Conservation (phyloP, 1,284 basidiomycete genomes). For the Meripilus lineatus region DNA sequence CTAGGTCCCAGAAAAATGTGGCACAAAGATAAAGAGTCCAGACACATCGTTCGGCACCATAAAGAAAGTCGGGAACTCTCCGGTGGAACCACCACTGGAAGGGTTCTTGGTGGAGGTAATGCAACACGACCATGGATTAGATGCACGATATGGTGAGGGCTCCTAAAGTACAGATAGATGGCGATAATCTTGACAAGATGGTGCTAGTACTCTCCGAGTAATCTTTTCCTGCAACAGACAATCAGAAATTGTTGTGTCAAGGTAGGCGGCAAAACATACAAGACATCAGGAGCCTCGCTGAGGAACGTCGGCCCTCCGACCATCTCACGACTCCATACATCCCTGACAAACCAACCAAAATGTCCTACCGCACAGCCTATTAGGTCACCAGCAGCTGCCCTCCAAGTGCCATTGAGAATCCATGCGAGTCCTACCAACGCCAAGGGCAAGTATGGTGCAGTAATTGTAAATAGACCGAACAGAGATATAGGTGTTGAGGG, state of each 20-base stretch:
- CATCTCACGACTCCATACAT: constrained; percentile 95
- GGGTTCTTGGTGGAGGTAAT: too few relatives aligned
- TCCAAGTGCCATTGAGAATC: constrained; percentile 85
- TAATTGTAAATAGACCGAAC: constrained; percentile 92
- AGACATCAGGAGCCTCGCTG: constrained; percentile 68
- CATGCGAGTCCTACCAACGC: constrained; percentile 88
- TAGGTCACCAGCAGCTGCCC: constrained; percentile 80
- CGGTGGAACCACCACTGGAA: too few relatives aligned
- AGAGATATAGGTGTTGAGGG: constrained; percentile 92
- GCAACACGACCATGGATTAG: too few relatives aligned
- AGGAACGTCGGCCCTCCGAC: constrained; percentile 70
- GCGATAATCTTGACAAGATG: too few relatives aligned
- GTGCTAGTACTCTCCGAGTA: constrained; percentile 61
- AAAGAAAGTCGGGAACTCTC: too few relatives aligned
- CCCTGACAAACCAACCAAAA: constrained; percentile 88
- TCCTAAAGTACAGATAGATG: too few relatives aligned
- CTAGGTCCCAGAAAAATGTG: too few relatives aligned
- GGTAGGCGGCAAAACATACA: constrained; percentile 54
- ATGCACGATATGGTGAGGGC: too few relatives aligned
- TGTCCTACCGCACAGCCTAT: constrained; percentile 90
- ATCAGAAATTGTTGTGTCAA: background rate
- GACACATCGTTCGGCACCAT: too few relatives aligned
- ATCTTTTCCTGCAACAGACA: constrained; percentile 43
- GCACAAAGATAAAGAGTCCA: too few relatives aligned
- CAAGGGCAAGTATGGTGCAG: constrained; percentile 92